phyloP scores from a whole-genome alignment of 2,329 filamentous ascomycete species.

The Diplodia seriata region DNA sequence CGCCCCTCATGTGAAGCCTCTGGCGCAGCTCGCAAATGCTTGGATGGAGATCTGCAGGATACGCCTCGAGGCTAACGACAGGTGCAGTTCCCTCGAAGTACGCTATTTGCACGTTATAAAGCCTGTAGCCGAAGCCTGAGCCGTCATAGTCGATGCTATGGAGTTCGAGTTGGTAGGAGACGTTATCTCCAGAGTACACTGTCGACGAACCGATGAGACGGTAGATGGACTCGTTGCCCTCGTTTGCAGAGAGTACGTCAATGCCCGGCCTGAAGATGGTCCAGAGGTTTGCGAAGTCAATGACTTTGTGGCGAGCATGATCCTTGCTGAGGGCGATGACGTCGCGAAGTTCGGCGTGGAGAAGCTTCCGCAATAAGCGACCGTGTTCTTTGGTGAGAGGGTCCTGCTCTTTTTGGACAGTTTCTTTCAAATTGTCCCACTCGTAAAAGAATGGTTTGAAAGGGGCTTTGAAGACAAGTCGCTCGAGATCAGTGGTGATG shows the following conservation, averaged over 20 bases:
- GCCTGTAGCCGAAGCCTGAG: conserved; percentile 42
- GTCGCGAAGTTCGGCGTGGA: conserved; percentile 52
- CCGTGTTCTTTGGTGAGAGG: conserved; percentile 48
- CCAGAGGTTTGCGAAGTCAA: conserved; percentile 54
- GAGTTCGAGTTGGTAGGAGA: conserved; percentile 46
- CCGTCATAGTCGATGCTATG: conserved; percentile 50
- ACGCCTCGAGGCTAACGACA: conserved; percentile 52
- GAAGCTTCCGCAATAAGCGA: conserved; percentile 46
- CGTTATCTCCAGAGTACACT: conserved; percentile 39
- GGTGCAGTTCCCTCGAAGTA: conserved; percentile 50
- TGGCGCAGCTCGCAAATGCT: conserved; percentile 48
- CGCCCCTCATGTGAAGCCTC: conserved; percentile 54
- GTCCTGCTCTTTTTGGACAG: conserved; percentile 38
- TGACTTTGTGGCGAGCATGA: conserved; percentile 48
- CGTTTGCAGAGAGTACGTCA: conserved; percentile 42
- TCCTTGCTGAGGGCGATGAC: conserved; percentile 51
- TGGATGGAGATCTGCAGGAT: conserved; percentile 54
- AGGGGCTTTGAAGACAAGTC: conserved; percentile 44
- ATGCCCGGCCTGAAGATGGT: conserved; percentile 51
- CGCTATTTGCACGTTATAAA: conserved; percentile 38
- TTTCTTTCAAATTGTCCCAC: conserved; percentile 42
- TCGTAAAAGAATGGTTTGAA: conserved; percentile 48
- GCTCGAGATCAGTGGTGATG: conserved; percentile 43
- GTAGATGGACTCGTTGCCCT: conserved; percentile 47
- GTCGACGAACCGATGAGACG: conserved; percentile 37